These are phyloP conservation scores for Dendrocalamus latiflorus DNA, from an alignment of 202 grass and related monocot genomes.

Conservation along the genomic window DNA sequence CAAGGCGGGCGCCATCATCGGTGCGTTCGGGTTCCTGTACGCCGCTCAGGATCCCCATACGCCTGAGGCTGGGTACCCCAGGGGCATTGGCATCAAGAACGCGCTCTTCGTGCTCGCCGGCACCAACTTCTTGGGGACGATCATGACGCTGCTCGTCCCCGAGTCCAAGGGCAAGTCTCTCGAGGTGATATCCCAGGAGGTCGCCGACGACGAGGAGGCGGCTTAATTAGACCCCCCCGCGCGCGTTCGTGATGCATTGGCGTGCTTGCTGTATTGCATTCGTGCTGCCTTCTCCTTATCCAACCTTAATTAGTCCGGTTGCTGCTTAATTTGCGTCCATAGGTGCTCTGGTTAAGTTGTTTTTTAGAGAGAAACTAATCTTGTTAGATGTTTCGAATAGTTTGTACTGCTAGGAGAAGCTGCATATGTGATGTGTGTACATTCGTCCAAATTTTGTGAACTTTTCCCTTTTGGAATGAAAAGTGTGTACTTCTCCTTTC, in stretches of 20 bases:
- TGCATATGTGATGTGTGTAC: not conserved
- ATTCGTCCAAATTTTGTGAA: not conserved
- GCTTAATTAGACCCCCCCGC: not conserved
- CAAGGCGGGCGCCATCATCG: constrained; percentile 64
- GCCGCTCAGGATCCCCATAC: constrained; percentile 44
- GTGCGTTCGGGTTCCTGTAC: constrained; percentile 71
- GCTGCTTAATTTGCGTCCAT: not conserved
- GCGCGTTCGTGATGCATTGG: not conserved
- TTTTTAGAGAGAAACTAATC: too few species aligned
- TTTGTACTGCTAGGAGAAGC: not conserved
- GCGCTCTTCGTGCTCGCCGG: constrained; percentile 64
- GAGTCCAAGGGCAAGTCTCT: constrained; percentile 74
- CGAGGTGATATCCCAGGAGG: constrained; percentile 67
- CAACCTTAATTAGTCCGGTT: not conserved
- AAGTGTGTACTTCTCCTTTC: not conserved
- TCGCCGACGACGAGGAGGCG: constrained; percentile 36
- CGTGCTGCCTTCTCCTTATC: not conserved
- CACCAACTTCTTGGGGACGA: constrained; percentile 51
- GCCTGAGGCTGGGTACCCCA: constrained; percentile 44
- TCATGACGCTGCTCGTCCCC: constrained; percentile 62
- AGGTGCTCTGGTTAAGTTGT: not conserved
- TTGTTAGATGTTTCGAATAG: not conserved
- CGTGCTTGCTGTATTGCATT: not conserved
- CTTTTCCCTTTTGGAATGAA: not conserved
- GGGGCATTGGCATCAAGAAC: constrained; percentile 65